Conservation (phyloP, 176 grass and related monocot genomes). For the Cenchrus fungigraminus region DNA sequence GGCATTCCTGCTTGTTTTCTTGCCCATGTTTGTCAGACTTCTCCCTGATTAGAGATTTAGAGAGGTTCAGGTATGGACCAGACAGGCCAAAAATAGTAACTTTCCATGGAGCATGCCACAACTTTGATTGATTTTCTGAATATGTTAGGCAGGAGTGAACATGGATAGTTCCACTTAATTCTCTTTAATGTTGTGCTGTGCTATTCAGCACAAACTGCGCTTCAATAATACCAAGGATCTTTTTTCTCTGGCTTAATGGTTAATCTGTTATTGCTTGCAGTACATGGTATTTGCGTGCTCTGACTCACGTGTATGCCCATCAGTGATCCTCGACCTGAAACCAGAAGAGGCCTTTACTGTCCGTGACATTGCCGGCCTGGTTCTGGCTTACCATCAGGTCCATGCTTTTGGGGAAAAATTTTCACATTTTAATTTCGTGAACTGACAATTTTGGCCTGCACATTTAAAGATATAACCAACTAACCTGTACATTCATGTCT, state of each 20-base stretch:
- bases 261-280: constrained; percentile 47
- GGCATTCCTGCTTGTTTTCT: background rate
- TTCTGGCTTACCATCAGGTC: constrained; percentile 64
- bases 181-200: background rate
- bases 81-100: background rate
- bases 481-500: constrained; percentile 26
- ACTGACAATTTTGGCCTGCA: constrained; percentile 18
- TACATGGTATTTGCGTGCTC: constrained; percentile 91
- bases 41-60: background rate
- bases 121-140: background rate
- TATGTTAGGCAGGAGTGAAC: background rate
- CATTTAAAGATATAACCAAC: background rate
- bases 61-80: background rate
- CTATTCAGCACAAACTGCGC: background rate
- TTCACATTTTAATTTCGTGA: constrained; percentile 6
- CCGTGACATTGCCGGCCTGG: constrained; percentile 69
- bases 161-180: background rate
- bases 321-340: constrained; percentile 60
- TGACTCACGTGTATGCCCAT: constrained; percentile 83
- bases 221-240: background rate
- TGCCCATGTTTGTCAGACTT: background rate
- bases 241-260: background rate
- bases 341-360: constrained; percentile 86
- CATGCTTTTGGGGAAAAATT: constrained; percentile 22
- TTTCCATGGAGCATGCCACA: background rate